A percentile compares a stretch with the other conserved stretches of the same genome.
phyloP scores from a whole-genome alignment of 2,329 filamentous ascomycete species.

The Hysterium pulicare region DNA sequence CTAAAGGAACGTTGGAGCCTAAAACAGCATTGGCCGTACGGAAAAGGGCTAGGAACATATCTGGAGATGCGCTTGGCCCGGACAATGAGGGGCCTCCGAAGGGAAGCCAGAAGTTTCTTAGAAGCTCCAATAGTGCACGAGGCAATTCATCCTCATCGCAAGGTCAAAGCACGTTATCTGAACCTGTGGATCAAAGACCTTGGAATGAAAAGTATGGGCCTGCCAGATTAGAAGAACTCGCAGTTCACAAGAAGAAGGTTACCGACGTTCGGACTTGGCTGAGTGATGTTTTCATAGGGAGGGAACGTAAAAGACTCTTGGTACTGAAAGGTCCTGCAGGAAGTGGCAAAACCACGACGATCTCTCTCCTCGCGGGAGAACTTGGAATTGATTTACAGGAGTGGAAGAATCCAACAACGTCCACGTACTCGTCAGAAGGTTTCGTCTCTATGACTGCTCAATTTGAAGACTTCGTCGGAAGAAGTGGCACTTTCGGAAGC shows the following conservation, averaged over 20 bases:
- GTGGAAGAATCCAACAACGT: conserved; percentile 80
- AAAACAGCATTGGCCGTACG: conserved; percentile 25
- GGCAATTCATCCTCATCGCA: conserved; percentile 26
- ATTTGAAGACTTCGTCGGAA: conserved; percentile 87
- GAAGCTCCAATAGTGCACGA: conserved; percentile 33
- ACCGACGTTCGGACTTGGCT: conserved; percentile 82
- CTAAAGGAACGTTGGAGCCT: conserved; percentile 15
- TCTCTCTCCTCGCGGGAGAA: conserved; percentile 73
- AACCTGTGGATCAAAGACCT: conserved; percentile 60
- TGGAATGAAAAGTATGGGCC: conserved; percentile 89
- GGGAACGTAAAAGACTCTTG: conserved; percentile 63
- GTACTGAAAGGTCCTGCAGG: conserved; percentile 88
- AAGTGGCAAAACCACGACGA: conserved; percentile 86
- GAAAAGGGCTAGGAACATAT: conserved; percentile 18
- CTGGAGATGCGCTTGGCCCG: conserved; percentile 10
- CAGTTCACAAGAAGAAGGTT: conserved; percentile 93
- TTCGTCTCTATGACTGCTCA: conserved; percentile 70
- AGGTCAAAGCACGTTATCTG: conserved; percentile 10
- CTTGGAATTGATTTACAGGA: conserved; percentile 76
- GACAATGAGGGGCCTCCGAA: conserved; percentile 19
- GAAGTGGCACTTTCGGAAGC: conserved; percentile 75
- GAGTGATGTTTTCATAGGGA: conserved; percentile 65
- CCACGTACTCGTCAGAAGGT: conserved; percentile 57
- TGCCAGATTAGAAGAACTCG: conserved; percentile 72
- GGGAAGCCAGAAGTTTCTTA: conserved; percentile 45